These are phyloP conservation scores for Nyctanthes arbortristis DNA, from an alignment of 257 asterid genomes.

Conservation along the genomic window DNA sequence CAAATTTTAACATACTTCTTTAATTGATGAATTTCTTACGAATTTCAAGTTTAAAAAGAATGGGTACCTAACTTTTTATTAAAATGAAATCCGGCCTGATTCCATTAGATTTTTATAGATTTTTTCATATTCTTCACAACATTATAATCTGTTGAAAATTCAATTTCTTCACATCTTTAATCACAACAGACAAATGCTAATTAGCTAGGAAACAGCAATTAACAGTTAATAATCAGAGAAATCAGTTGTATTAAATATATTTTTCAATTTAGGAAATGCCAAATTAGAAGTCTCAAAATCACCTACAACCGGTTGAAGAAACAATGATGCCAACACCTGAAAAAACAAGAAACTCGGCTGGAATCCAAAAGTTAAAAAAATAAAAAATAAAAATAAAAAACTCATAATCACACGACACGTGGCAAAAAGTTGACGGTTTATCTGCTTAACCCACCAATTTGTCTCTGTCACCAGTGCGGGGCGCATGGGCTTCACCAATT, in stretches of 20 bases:
- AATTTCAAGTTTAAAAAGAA: too few relatives aligned
- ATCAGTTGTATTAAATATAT: not conserved
- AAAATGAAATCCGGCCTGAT: too few relatives aligned
- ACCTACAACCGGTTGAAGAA: conserved; percentile 31
- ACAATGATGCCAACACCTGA: conserved; percentile 34
- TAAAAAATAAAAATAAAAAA: not conserved
- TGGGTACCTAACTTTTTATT: too few relatives aligned
- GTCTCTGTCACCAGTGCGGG: conserved; percentile 38
- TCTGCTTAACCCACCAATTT: conserved; percentile 33
- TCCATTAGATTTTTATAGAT: too few relatives aligned
- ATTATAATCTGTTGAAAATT: too few relatives aligned
- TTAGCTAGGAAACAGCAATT: not conserved
- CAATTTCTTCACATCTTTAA: too few relatives aligned
- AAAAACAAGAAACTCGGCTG: conserved; percentile 50
- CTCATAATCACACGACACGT: conserved; percentile 39
- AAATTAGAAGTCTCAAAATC: conserved; percentile 39
- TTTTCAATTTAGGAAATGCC: conserved; percentile 16
- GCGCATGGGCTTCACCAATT: conserved; percentile 41
- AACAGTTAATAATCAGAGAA: not conserved
- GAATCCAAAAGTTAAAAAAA: too few relatives aligned
- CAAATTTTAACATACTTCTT: too few relatives aligned
- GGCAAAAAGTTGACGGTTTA: conserved; percentile 40
- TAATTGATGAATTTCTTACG: too few relatives aligned
- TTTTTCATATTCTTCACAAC: too few relatives aligned
- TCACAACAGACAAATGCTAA: not conserved